Percentiles rank a stretch among this genome's conserved stretches.
Conservation (phyloP, 345 rosid species). For the Nephelium lappaceum region DNA sequence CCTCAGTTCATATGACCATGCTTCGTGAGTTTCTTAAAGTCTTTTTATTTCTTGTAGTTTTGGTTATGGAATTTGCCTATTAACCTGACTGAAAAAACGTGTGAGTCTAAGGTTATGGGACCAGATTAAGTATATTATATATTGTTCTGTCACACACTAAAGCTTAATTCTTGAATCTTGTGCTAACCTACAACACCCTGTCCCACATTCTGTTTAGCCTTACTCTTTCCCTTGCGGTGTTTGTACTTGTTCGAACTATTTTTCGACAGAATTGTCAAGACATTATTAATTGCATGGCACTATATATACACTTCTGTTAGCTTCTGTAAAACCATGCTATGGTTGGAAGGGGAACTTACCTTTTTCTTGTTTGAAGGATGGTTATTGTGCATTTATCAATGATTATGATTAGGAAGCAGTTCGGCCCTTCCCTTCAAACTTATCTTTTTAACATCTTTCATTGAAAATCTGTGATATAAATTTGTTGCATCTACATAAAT, state of each 20-base stretch:
- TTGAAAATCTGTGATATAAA: neutral
- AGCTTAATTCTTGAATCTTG: neutral
- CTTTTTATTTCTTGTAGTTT: constrained; percentile 13
- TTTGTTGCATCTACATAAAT: neutral
- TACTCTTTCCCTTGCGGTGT: neutral
- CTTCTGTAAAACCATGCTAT: neutral
- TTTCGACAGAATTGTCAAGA: neutral
- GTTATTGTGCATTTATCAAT: neutral
- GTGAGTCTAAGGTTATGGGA: neutral
- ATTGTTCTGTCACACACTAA: neutral
- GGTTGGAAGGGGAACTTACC: neutral
- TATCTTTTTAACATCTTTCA: constrained; percentile 2
- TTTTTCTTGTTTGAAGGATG: constrained; percentile 4
- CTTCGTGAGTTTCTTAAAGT: constrained; percentile 71
- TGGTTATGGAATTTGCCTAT: neutral
- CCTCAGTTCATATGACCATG: constrained; percentile 97
- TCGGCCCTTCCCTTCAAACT: neutral
- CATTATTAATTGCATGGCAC: neutral
- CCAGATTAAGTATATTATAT: neutral
- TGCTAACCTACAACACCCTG: neutral
- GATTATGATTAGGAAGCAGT: neutral
- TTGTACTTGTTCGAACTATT: neutral
- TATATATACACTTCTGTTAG: neutral
- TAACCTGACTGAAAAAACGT: neutral
- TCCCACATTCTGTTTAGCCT: neutral